Evolutionary conservation across 1,284 basidiomycete species (phyloP), one percentile per base, ranked within the genome.

Genomic region (Ceratobasidium sp.): DNA sequence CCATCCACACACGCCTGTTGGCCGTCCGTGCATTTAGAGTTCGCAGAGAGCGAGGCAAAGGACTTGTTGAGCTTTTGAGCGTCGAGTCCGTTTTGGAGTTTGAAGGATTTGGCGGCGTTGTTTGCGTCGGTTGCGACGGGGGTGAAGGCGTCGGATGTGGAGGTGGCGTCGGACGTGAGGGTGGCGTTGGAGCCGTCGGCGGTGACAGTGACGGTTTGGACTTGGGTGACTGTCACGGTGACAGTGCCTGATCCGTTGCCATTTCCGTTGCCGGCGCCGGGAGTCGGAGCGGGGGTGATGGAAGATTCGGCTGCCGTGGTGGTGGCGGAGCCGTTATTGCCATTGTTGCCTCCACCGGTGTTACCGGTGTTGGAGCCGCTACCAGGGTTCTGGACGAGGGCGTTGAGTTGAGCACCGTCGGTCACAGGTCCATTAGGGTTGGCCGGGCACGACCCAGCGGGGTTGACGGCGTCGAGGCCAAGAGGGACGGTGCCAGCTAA

Each of bases 401-500:
- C 82, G 59, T 80, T 80, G 28, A 89, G 82, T 79, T 88, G 87
- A 13, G 79, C 76, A 46, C 88, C 87, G 77, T 88, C 87, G 1
- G 87, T 76, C 64, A 85, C 80, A 5, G 78, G 77, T 26, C 80
- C 80, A 7, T 74, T 62, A 23, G 84, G 81, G 67, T 85, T 82
- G 1, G 86, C 86, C n/a, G 83, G 83, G 79, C 86, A 87, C 16
- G 85, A 85, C 0, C 86, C 86, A 28, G 83, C 79, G 8, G 86
- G 85, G 74, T 76, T 82, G n/a, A 86, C 75, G n/a, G 82, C 78
- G 1, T 67, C 79, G 69, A 81, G 78, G 21, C 85, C 85, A 61
- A 86, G 83, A 4, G 85, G 86, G 64, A 86, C 82, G 30, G 84
- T 87, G 1, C 67, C 67, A n/a, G 67, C 67, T 70, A 21, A 1